Conservation (phyloP, 441 rosid genomes). For the Erysimum cheiri region DNA sequence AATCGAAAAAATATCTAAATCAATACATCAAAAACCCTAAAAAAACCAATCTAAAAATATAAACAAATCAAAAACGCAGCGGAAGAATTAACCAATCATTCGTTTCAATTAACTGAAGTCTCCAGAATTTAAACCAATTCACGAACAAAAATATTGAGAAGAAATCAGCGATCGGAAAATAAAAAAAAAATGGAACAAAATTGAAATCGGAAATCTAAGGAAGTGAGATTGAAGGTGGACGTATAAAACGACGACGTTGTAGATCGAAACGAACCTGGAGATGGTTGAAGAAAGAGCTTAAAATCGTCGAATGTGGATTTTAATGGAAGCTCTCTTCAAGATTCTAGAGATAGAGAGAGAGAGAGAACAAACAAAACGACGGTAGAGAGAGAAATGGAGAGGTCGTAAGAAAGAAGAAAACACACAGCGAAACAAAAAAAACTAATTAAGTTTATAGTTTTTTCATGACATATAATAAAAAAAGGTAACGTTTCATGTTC, state of each 20-base stretch:
- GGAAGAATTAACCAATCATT: not conserved
- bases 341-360: slow-evolving; percentile 40
- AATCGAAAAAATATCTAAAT: too few species aligned
- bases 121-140: not conserved
- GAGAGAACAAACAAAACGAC: not conserved
- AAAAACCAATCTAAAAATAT: not conserved
- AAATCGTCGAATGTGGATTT: slow-evolving; percentile 18
- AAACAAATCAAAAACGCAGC: not conserved
- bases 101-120: not conserved
- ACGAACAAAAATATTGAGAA: not conserved
- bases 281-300: slow-evolving; percentile 20
- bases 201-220: slow-evolving; percentile 37
- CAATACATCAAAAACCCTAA: not conserved
- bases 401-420: slow-evolving; percentile 30
- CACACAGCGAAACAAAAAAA: not conserved
- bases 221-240: slow-evolving; percentile 19
- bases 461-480: slow-evolving; percentile 7
- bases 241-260: slow-evolving; percentile 7
- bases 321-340: slow-evolving; percentile 35
- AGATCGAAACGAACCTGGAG: slow-evolving; percentile 31
- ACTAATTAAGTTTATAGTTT: not conserved
- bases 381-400: slow-evolving; percentile 30
- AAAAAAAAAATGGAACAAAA: not conserved
- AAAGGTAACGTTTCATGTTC: slow-evolving; percentile 7
- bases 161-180: slow-evolving; percentile 25